Percentiles rank a stretch among this genome's conserved stretches.
Conservation (phyloP, 257 asterid genomes). For the Lycium ferocissimum region DNA sequence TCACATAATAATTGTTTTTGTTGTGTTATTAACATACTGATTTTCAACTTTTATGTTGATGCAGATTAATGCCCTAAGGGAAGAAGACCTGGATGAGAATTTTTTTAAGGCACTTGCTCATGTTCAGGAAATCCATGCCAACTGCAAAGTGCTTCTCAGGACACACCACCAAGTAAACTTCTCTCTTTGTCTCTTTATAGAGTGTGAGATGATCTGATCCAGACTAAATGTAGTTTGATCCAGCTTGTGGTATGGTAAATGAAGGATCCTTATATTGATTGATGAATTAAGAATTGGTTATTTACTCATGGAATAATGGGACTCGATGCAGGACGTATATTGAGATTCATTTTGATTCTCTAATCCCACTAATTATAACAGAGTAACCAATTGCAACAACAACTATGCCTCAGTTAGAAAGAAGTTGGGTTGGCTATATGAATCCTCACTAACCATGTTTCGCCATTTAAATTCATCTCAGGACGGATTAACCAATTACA, state of each 20-base stretch:
- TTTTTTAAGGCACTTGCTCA: constrained; percentile 98
- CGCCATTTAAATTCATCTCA: neutral
- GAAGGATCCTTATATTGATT: neutral
- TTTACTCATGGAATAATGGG: constrained; percentile 23
- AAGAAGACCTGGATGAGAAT: constrained; percentile 83
- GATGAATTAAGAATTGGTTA: neutral
- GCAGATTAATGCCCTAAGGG: constrained; percentile 88
- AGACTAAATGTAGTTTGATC: neutral
- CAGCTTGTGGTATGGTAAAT: constrained; percentile 10
- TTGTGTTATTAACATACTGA: constrained; percentile 6
- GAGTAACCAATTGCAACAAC: constrained; percentile 20
- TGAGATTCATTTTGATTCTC: neutral
- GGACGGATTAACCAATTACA: constrained; percentile 2
- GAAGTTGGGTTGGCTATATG: neutral
- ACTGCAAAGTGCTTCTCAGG: constrained; percentile 91
- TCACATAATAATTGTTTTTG: neutral
- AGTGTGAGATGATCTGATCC: neutral
- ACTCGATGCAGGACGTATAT: neutral
- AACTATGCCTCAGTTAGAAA: neutral
- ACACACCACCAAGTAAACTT: constrained; percentile 95
- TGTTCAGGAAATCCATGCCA: constrained; percentile 97
- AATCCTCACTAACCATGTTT: neutral
- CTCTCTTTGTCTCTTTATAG: constrained; percentile 21
- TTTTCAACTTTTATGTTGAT: constrained; percentile 33
- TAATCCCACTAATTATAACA: neutral